Base-by-base conservation (phyloP, 2,329 filamentous ascomycete species). In the Thermochaetoides dissita region DNA sequence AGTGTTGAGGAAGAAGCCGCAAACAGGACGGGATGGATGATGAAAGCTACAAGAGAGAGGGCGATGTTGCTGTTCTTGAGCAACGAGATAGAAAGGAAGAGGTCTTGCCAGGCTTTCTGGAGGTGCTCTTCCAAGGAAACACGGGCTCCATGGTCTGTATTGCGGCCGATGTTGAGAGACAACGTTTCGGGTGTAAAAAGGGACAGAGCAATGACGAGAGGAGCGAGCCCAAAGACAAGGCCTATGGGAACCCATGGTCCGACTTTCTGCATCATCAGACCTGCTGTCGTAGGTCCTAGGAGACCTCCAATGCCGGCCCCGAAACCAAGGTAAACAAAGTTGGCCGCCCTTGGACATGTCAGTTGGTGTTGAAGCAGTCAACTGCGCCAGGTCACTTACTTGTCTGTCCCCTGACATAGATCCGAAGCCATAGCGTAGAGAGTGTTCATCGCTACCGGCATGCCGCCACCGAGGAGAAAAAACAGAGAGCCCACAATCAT, bases 391-490 rank as follows among this genome's bases (percentile, higher is more conserved):
- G n/a, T n/a, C n/a, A n/a, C n/a, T n/a, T 43, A 51, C 50, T 39
- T 48, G 7, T 53, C 49, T 1, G 40, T 34, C 7, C 51, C 48
- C 6, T 44, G 30, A 34, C 46, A 48, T 30, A 53, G 30, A 30
- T 53, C 51, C 7, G 49, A 48, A n/a, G 48, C 46, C 47, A 53
- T 53, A 2, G 51, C 45, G n/a, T 49, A 44, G 10, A 53, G 45
- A 1, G 42, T 36, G 39, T 51, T 53, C 34, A 51, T 36, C 9
- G 51, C 51, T 3, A 49, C 45, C 7, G 51, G 51, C 5, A 53
- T 36, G 2, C 51, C 51, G 9, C 51, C 51, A 3, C 51, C 51
- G 9, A 53, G 42, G 8, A 53, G 32, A 11, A 53, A 51, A 12
- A 50, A 51, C 6, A 51, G 28, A 1, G 45, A 49, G 7, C 49